Evolutionary conservation across 139 green algal species (phyloP).

Genomic region (Micromonas commoda): DNA sequence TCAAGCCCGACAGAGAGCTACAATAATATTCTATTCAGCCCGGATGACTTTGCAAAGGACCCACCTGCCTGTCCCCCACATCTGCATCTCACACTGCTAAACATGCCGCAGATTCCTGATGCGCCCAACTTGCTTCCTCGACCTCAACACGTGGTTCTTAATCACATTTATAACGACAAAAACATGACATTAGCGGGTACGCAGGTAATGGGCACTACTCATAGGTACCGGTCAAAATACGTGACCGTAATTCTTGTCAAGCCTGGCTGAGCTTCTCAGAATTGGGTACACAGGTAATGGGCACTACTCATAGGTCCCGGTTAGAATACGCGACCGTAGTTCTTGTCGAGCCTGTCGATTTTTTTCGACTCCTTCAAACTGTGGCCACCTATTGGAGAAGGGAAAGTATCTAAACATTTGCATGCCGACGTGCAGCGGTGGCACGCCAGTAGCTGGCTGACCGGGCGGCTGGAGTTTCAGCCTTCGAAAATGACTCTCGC

Average conservation of each 20-base stretch:
- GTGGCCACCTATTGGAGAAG: too few species aligned
- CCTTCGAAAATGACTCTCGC: too few species aligned
- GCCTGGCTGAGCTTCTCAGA: constrained; percentile 41
- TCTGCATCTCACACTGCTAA: constrained; percentile 93
- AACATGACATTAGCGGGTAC: constrained; percentile 45
- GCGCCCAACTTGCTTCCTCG: constrained; percentile 73
- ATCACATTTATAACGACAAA: constrained; percentile 74
- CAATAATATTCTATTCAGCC: constrained; percentile 38
- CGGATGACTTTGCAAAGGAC: constrained; percentile 95
- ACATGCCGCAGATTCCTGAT: constrained; percentile 74
- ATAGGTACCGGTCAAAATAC: constrained; percentile 93
- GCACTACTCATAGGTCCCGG: constrained; percentile 85
- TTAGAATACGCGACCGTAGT: constrained; percentile 96
- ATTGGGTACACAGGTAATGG: constrained; percentile 64
- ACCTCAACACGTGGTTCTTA: constrained; percentile 96
- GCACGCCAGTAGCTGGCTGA: too few species aligned
- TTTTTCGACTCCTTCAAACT: too few species aligned
- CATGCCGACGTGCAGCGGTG: too few species aligned
- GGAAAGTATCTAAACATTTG: too few species aligned
- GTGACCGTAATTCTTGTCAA: constrained; percentile 77
- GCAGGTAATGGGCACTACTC: constrained; percentile 83
- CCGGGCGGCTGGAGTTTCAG: too few species aligned
- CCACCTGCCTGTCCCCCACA: constrained; percentile 86
- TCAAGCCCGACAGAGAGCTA: constrained; percentile 83
- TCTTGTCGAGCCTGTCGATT: too few species aligned